phyloP scores from a whole-genome alignment of 2,329 filamentous ascomycete genomes.

The Microsporum ferrugineum region DNA sequence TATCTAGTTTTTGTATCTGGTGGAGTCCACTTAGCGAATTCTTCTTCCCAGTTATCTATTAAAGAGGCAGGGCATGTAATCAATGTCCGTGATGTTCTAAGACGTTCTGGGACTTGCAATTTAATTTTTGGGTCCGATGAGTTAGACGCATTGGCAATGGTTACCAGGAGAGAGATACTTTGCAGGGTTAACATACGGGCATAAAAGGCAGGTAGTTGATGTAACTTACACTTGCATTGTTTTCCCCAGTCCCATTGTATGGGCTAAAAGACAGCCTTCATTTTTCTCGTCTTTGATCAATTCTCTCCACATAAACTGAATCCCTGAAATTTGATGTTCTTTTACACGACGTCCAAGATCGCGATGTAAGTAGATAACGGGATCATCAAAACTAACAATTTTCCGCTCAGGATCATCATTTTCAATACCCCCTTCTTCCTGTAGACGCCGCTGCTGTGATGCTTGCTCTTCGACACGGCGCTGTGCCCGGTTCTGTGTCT shows the following conservation, averaged over 20 bases:
- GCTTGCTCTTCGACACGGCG: constrained; percentile 46
- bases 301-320: constrained; percentile 83
- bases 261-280: constrained; percentile 71
- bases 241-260: constrained; percentile 87
- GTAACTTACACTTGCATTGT: constrained; percentile 64
- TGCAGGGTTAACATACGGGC: background rate
- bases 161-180: constrained; percentile 64
- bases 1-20: constrained; percentile 20
- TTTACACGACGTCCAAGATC: constrained; percentile 58
- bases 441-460: constrained; percentile 33
- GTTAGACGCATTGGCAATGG: constrained; percentile 54
- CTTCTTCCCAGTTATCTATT: constrained; percentile 72
- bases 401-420: constrained; percentile 35
- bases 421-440: constrained; percentile 23
- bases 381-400: constrained; percentile 35
- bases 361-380: constrained; percentile 45
- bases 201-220: background rate
- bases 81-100: constrained; percentile 54
- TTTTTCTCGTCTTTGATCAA: constrained; percentile 51
- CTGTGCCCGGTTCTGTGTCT: constrained; percentile 46
- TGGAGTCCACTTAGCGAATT: constrained; percentile 60
- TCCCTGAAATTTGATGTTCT: constrained; percentile 66
- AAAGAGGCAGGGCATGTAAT: constrained; percentile 65
- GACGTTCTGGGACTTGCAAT: constrained; percentile 55
- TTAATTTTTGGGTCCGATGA: constrained; percentile 48